Conservation (phyloP, 2,329 filamentous ascomycete genomes). For the Ophiobolus disseminans region DNA sequence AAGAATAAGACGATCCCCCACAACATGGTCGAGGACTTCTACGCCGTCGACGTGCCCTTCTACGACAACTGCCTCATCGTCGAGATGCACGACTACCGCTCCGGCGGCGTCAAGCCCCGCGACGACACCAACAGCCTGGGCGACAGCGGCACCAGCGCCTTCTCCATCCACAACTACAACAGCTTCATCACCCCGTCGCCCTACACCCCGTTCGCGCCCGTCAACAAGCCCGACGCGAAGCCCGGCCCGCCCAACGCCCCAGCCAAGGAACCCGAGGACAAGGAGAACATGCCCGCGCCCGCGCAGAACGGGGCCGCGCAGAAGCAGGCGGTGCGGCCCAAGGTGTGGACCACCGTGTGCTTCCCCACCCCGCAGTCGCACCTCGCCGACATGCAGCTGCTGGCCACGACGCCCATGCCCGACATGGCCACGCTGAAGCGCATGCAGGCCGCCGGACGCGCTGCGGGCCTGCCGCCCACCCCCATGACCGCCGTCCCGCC, state of each 20-base stretch:
- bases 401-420: constrained; percentile 70
- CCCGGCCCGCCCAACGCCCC: constrained; percentile 29
- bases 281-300: constrained; percentile 65
- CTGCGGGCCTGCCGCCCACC: constrained; percentile 69
- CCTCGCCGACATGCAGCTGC: constrained; percentile 76
- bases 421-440: constrained; percentile 59
- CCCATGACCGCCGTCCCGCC: constrained; percentile 63
- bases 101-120: constrained; percentile 65
- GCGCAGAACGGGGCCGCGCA: constrained; percentile 51
- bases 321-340: constrained; percentile 59
- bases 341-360: constrained; percentile 78
- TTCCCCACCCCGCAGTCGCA: constrained; percentile 81
- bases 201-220: constrained; percentile 72
- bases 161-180: constrained; percentile 92
- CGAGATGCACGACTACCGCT: constrained; percentile 87
- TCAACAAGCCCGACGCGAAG: constrained; percentile 34
- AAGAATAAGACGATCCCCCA: constrained; percentile 81
- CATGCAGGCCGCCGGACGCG: constrained; percentile 55
- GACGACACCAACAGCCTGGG: constrained; percentile 56
- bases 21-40: constrained; percentile 82
- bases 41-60: constrained; percentile 74
- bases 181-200: constrained; percentile 89
- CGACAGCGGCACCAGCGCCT: constrained; percentile 69
- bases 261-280: constrained; percentile 56
- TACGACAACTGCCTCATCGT: constrained; percentile 95